Base-by-base conservation (phyloP, 2,329 filamentous ascomycete genomes). In the Pseudocercospora crystallina region DNA sequence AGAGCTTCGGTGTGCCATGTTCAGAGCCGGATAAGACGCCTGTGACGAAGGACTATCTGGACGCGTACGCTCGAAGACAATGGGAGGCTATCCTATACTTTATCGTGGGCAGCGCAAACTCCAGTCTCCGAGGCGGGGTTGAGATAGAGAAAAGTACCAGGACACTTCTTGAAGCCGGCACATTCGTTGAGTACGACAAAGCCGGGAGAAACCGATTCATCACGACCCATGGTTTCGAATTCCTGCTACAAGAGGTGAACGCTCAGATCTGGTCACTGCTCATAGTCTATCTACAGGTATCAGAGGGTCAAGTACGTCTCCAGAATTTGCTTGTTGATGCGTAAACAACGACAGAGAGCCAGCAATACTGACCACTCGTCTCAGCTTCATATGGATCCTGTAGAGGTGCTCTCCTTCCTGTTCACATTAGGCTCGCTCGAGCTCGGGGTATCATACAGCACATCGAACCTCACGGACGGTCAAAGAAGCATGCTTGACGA, bases 1-100 rank as follows among this genome's bases (percentile, higher is more conserved):
- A 89, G 61, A 95, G 90, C 1, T 99, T 99, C 65, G 94, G 94
- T 51, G 87, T 97, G 1, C 87, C 90, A 1, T 91, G 87, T 13
- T 79, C 77, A 10, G 78, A 84, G 7, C 76, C 82, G 3, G 76
- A 83, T 31, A 80, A 83, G 35, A 74, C 78, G 48, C 80, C 82
- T 42, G 81, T 94, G 42, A 83, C 86, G 52, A 71, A 90, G 9
- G 65, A 80, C 1, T 89, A 87, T 60, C 80, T 99, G 50, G 94
- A 99, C 65, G 80, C 84, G 26, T 95, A 92, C 71, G 90, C 94
- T 5, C 83, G 89, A 47, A 82, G 81, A 62, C 91, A 95, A 66
- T 99, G 94, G 91, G 95, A 99, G 70, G 87, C 90, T 20, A 96
- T 99, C 26, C 72, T 99, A 41, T 94, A 96, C 69, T 99, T 90